phyloP scores from a whole-genome alignment of 1,139 yeast species.

The Sugiyamaella neomexicana region DNA sequence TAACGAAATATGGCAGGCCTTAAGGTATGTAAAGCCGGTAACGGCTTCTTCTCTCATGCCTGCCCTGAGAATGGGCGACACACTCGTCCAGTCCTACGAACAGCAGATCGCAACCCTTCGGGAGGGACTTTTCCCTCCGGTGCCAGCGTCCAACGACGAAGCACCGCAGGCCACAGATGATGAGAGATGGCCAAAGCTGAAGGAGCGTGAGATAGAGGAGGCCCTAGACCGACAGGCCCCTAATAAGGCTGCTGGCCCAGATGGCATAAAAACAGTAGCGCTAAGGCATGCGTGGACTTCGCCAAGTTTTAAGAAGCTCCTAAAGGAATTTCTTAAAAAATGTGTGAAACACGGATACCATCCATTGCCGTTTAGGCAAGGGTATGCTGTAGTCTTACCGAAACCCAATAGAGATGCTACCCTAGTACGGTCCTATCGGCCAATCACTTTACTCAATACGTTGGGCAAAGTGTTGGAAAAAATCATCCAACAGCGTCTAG shows the following conservation, averaged over 20 bases:
- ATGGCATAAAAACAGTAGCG: not conserved
- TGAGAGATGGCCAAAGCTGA: not conserved
- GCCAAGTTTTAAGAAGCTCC: not conserved
- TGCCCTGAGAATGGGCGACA: not conserved
- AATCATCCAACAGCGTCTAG: not conserved
- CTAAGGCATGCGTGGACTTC: not conserved
- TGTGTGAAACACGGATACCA: not conserved
- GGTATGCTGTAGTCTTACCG: not conserved
- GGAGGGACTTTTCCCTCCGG: not conserved
- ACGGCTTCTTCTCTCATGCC: not conserved
- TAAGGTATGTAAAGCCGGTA: not conserved
- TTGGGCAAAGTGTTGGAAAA: constrained; percentile 5
- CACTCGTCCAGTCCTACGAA: not conserved
- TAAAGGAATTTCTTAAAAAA: not conserved
- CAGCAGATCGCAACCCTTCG: not conserved
- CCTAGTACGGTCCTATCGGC: not conserved
- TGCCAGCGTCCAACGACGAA: not conserved
- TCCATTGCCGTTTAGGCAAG: not conserved
- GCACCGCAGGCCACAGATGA: not conserved
- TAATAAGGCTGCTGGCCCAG: not conserved
- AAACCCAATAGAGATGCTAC: not conserved
- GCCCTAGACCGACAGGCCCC: not conserved
- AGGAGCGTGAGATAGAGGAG: not conserved
- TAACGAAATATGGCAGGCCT: not conserved
- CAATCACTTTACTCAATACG: not conserved